Evolutionary conservation across 192 early-diverging fungal species (phyloP).

Genomic region (Mortierella alpina): DNA sequence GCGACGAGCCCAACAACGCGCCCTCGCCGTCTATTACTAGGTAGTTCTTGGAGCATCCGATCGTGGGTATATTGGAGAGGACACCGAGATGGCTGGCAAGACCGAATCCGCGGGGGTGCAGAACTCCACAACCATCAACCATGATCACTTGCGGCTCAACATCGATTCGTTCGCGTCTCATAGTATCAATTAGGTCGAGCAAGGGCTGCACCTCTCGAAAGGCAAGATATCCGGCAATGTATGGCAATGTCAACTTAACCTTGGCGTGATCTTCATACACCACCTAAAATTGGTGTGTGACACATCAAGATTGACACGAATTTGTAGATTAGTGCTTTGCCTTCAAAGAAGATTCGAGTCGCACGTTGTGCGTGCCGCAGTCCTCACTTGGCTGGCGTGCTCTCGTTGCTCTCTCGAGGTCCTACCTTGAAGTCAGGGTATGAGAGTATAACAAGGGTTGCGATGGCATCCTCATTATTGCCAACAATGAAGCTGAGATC

Average conservation of each 20-base stretch:
- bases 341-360: not conserved
- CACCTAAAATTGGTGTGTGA: constrained; percentile 36
- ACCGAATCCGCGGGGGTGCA: constrained; percentile 92
- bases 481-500: constrained; percentile 78
- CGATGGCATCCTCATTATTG: constrained; percentile 69
- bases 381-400: not conserved
- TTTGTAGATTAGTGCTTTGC: too few relatives aligned
- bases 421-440: constrained; percentile 72
- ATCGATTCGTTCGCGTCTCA: constrained; percentile 62
- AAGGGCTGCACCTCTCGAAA: constrained; percentile 86
- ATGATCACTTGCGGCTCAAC: constrained; percentile 82
- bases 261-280: constrained; percentile 71
- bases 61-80: constrained; percentile 74
- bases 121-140: constrained; percentile 88
- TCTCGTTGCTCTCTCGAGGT: too few relatives aligned
- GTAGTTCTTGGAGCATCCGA: constrained; percentile 94
- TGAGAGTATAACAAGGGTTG: constrained; percentile 76
- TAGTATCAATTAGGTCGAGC: constrained; percentile 60
- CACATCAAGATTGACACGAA: not conserved
- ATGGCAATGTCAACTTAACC: constrained; percentile 78
- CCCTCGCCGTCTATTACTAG: constrained; percentile 77
- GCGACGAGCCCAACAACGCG: constrained; percentile 60
- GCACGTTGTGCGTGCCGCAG: not conserved
- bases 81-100: constrained; percentile 89
- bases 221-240: constrained; percentile 91